These are phyloP conservation scores for Adansonia gregorii DNA, from an alignment of 441 rosid species.

Conservation along the genomic window DNA sequence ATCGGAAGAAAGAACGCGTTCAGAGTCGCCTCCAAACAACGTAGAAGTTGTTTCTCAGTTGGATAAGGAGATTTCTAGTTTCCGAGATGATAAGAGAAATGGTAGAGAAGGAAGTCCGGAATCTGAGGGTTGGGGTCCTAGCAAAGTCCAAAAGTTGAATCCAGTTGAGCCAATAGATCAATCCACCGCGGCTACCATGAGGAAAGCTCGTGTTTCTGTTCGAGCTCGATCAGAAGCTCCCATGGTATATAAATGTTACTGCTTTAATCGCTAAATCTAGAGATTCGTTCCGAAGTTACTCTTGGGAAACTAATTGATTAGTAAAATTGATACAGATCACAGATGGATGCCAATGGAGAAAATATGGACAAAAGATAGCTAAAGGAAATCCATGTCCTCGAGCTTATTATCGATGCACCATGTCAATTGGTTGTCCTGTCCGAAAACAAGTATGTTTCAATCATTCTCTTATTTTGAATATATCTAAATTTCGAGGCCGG, in stretches of 20 bases:
- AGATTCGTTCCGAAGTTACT: neutral
- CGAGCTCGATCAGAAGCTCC: conserved; percentile 97
- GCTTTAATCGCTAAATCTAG: neutral
- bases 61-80: conserved; percentile 41
- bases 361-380: conserved; percentile 65
- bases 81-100: conserved; percentile 47
- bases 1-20: conserved; percentile 61
- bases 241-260: conserved; percentile 51
- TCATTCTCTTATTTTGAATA: neutral
- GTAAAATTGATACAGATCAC: conserved; percentile 48
- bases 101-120: conserved; percentile 59
- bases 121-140: conserved; percentile 62
- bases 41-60: conserved; percentile 26
- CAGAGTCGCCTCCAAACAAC: conserved; percentile 42
- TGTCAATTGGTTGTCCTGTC: conserved; percentile 62
- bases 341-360: conserved; percentile 77
- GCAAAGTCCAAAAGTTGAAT: conserved; percentile 52
- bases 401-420: conserved; percentile 74
- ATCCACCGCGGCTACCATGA: conserved; percentile 82
- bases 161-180: conserved; percentile 53
- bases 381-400: conserved; percentile 71
- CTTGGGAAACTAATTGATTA: neutral
- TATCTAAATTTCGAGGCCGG: neutral
- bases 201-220: conserved; percentile 96
- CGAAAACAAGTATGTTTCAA: conserved; percentile 50